A percentile compares a stretch with the other conserved stretches of the same genome.
Evolutionary conservation across 306 rosid genomes (phyloP).

Genomic region (Psophocarpus tetragonolobus): DNA sequence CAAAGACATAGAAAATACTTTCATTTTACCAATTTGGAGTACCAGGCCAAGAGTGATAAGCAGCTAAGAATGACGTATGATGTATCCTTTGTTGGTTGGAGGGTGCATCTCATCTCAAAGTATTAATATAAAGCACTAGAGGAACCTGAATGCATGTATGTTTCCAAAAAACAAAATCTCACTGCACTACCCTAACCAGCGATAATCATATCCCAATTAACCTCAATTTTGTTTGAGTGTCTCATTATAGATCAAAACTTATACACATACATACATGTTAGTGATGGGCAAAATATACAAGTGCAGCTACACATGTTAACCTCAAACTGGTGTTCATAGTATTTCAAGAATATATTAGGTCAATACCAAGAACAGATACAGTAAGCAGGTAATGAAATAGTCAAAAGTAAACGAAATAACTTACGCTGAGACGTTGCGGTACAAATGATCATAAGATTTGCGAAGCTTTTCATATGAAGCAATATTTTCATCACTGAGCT

Average conservation of each 20-base stretch:
- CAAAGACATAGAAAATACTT: not conserved
- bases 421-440: slow-evolving; percentile 93
- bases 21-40: not conserved
- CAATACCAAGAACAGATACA: slow-evolving; percentile 7
- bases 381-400: slow-evolving; percentile 23
- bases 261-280: not conserved
- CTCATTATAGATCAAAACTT: slow-evolving; percentile 18
- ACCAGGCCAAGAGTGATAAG: slow-evolving; percentile 9
- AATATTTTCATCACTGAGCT: slow-evolving; percentile 86
- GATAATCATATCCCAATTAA: slow-evolving; percentile 5
- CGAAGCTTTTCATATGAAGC: slow-evolving; percentile 93
- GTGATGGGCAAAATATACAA: not conserved
- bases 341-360: slow-evolving; percentile 15
- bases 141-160: slow-evolving; percentile 22
- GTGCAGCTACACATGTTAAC: slow-evolving; percentile 24
- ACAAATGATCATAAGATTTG: slow-evolving; percentile 88
- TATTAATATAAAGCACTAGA: slow-evolving; percentile 8
- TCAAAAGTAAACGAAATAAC: slow-evolving; percentile 34
- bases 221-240: slow-evolving; percentile 9
- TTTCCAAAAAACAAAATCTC: slow-evolving; percentile 21
- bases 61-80: not conserved
- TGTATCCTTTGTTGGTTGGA: not conserved
- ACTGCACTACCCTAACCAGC: slow-evolving; percentile 12
- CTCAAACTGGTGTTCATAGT: not conserved
- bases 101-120: slow-evolving; percentile 11